Conservation (phyloP, 768 basidiomycete species). For the Collybiopsis confluens region DNA sequence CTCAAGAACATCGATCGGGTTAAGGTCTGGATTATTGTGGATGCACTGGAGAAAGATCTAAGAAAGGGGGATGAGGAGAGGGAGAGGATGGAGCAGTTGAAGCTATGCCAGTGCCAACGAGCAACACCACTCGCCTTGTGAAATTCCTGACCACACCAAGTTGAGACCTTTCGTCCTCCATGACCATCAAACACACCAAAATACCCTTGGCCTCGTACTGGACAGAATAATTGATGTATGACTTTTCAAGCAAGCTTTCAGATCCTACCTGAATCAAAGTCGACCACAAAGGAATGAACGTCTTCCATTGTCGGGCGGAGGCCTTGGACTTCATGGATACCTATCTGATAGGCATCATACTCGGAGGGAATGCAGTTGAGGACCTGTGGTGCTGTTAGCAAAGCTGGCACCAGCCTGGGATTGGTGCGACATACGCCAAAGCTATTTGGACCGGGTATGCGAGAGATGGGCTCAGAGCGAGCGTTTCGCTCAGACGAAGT, state of each 20-base stretch:
- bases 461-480: constrained; percentile 47
- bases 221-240: no score
- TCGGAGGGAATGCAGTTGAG: constrained; percentile 46
- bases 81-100: background rate
- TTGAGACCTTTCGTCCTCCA: constrained; percentile 75
- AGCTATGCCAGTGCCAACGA: no score
- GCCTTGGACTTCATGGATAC: constrained; percentile 55
- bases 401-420: background rate
- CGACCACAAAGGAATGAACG: constrained; percentile 70
- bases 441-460: constrained; percentile 40
- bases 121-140: constrained; percentile 42
- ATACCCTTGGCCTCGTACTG: constrained; percentile 69
- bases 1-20: constrained; percentile 87
- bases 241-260: no score
- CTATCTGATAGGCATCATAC: constrained; percentile 41
- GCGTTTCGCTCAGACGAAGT: no score
- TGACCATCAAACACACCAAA: constrained; percentile 83
- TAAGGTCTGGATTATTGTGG: constrained; percentile 47
- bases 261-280: constrained; percentile 51
- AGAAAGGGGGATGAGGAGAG: background rate
- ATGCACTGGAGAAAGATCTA: constrained; percentile 31
- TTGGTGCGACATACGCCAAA: constrained; percentile 37
- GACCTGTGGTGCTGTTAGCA: constrained; percentile 22
- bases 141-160: constrained; percentile 81
- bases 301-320: constrained; percentile 75